phyloP scores from a whole-genome alignment of 192 early-diverging fungal species.

The Podila clonocystis region DNA sequence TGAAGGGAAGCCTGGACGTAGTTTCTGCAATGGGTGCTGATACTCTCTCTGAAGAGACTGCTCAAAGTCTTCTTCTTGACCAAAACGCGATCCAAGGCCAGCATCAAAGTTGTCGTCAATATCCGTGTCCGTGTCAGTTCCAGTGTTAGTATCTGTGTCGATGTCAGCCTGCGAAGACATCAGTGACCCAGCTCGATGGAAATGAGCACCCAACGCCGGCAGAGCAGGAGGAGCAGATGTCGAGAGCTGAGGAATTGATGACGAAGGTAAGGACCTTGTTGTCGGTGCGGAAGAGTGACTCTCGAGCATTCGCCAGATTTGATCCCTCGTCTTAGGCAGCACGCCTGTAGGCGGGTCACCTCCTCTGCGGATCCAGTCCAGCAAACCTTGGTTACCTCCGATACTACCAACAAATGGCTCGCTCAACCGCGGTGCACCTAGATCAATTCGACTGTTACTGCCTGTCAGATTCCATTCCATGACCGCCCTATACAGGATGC shows the following conservation, averaged over 20 bases:
- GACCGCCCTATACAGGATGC: slow-evolving; percentile 11
- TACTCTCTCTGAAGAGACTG: background rate
- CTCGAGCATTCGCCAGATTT: slow-evolving; percentile 28
- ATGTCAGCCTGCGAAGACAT: slow-evolving; percentile 19
- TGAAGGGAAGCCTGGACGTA: background rate
- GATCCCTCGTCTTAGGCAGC: slow-evolving; percentile 9
- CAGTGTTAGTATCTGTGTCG: slow-evolving; percentile 32
- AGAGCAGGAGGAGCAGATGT: slow-evolving; percentile 7
- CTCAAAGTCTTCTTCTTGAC: background rate
- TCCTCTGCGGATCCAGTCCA: slow-evolving; percentile 44
- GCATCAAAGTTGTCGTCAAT: slow-evolving; percentile 9
- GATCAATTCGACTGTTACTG: background rate
- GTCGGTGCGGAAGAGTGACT: background rate
- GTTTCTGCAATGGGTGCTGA: background rate
- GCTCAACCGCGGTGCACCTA: too few relatives aligned
- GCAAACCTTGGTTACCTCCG: slow-evolving; percentile 20
- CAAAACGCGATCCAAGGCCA: background rate
- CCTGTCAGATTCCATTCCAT: slow-evolving; percentile 20
- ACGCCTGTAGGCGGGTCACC: slow-evolving; percentile 31
- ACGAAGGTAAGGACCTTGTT: background rate
- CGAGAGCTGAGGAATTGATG: background rate
- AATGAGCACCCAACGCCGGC: background rate
- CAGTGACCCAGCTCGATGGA: slow-evolving; percentile 7
- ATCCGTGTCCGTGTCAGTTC: slow-evolving; percentile 39
- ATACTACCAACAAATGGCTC: background rate